Percentiles rank a stretch among this genome's conserved stretches.
Evolutionary conservation across 495 filamentous ascomycete genomes (phyloP).

Genomic region (Friedmanniomyces endolithicus): DNA sequence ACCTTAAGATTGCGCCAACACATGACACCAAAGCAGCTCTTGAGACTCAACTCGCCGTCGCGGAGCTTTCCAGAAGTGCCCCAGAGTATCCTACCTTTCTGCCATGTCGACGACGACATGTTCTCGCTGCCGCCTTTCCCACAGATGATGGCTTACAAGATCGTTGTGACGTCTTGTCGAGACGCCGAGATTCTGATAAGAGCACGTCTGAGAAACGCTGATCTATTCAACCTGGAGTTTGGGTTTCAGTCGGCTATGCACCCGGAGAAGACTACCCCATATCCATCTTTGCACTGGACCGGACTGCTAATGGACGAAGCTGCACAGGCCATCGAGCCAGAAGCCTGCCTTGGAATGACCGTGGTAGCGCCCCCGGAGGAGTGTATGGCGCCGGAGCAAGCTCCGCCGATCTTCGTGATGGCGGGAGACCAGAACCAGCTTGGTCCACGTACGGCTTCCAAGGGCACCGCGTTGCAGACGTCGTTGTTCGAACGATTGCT

Average conservation of each 20-base stretch:
- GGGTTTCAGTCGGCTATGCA: constrained; percentile 24
- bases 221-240: constrained; percentile 28
- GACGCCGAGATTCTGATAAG: constrained; percentile 40
- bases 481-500: constrained; percentile 44
- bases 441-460: constrained; percentile 36
- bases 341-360: constrained; percentile 37
- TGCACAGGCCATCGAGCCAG: constrained; percentile 45
- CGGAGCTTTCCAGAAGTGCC: constrained; percentile 41
- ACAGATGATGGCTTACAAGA: constrained; percentile 37
- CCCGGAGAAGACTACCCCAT: constrained; percentile 14
- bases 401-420: constrained; percentile 39
- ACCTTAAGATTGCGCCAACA: constrained; percentile 34
- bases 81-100: constrained; percentile 35
- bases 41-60: constrained; percentile 38
- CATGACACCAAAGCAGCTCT: constrained; percentile 32
- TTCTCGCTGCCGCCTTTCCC: constrained; percentile 40
- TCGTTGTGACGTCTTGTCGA: constrained; percentile 41
- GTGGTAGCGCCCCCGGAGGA: constrained; percentile 38
- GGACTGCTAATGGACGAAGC: constrained; percentile 47
- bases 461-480: constrained; percentile 30
- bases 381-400: constrained; percentile 10
- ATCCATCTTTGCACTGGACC: constrained; percentile 36
- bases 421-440: constrained; percentile 46
- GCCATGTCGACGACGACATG: constrained; percentile 34
- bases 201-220: constrained; percentile 38